phyloP scores from a whole-genome alignment of 768 basidiomycete genomes.

The Termitomyces sp. region DNA sequence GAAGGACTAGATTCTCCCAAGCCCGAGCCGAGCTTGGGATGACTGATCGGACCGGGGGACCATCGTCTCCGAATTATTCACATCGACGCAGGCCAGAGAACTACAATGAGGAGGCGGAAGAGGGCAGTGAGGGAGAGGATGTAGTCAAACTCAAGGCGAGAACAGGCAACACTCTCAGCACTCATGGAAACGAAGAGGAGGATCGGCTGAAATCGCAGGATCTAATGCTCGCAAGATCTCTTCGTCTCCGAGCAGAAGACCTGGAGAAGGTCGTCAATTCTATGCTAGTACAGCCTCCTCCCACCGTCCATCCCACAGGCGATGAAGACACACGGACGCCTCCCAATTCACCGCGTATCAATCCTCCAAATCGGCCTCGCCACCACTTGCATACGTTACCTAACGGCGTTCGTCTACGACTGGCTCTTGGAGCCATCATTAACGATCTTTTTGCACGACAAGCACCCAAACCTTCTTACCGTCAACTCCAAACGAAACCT shows the following conservation, averaged over 20 bases:
- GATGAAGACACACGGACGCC: conserved; percentile 50
- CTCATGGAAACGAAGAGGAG: conserved; percentile 55
- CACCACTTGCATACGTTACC: conserved; percentile 60
- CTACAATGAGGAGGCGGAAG: conserved; percentile 71
- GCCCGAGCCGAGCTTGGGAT: conserved; percentile 83
- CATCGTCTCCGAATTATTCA: conserved; percentile 51
- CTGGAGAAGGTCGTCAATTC: conserved; percentile 78
- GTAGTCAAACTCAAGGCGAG: conserved; percentile 45
- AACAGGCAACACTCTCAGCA: conserved; percentile 36
- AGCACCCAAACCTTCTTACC: conserved; percentile 46
- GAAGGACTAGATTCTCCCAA: conserved; percentile 74
- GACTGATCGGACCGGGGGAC: conserved; percentile 75
- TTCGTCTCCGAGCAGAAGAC: conserved; percentile 72
- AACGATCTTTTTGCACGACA: conserved; percentile 80
- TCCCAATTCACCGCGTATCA: conserved; percentile 44
- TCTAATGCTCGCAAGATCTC: conserved; percentile 52
- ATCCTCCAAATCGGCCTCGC: conserved; percentile 24
- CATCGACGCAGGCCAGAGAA: conserved; percentile 69
- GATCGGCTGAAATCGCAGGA: conserved; percentile 53
- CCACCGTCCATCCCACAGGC: conserved; percentile 52
- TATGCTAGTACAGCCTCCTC: conserved; percentile 81
- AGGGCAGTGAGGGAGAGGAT: conserved; percentile 61
- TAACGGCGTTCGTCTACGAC: conserved; percentile 74
- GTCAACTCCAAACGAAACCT: conserved; percentile 23
- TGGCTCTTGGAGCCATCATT: conserved; percentile 71